Evolutionary conservation across 2,329 filamentous ascomycete genomes (phyloP), one percentile per base, ranked within the genome.

Genomic region (Aspergillus sp.): DNA sequence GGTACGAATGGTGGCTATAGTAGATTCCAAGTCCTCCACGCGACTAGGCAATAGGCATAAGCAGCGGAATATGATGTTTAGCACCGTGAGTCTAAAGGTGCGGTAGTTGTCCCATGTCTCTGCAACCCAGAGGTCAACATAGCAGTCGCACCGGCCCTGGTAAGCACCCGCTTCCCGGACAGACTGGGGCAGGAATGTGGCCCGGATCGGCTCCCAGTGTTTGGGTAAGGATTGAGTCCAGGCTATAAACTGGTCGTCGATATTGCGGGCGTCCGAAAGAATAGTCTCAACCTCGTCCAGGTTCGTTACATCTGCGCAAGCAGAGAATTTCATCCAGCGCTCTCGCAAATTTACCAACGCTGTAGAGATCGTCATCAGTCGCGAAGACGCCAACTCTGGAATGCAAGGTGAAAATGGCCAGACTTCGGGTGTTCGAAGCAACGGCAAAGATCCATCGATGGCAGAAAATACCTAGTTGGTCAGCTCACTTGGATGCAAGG

Each of bases 21-120:
- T 52, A 1, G 33, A 52, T 21, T 51, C 56, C 11, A 58, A 62
- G 3, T 41, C 47, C 3, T 62, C 40, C n/a, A 12, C 53, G 7
- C 58, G 31, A 1, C 56, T 39, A 1, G 61, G 52, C 1, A 67
- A 52, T 2, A 66, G 58, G 6, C 50, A 58, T 11, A 71, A 59
- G 55, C 69, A 71, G 7, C 55, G 56, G 19, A 69, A 58, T 21
- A 70, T 70, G 49, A 70, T 69, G 14, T 62, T 66, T 14, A 68
- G 68, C 1, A 69, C 52, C 4, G 66, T 55, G 15, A 71, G 65
- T 9, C 68, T 62, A 12, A 65, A 69, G 24, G 69, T 68, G n/a
- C 69, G 68, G 47, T 66, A 69, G 4, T 59, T 64, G 33, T 71
- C 71, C 69, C 68, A 71, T 1, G 66, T 70, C 7, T 62, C 57